Percentiles rank a stretch among this genome's conserved stretches.
Conservation (phyloP, 768 basidiomycete species). For the Flagelloscypha sp. region DNA sequence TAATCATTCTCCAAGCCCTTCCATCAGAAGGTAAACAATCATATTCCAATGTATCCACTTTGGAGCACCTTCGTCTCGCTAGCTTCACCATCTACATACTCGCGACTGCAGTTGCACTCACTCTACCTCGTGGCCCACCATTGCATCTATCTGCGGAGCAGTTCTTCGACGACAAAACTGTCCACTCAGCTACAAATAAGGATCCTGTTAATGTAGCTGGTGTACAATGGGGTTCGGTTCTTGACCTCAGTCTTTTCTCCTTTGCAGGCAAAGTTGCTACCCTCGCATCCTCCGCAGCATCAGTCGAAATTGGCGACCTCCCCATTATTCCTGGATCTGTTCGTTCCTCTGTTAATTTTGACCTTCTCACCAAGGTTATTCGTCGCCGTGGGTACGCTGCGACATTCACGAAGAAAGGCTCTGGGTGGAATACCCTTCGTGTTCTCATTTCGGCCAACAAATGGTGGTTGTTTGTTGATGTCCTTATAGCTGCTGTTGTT, state of each 20-base stretch:
- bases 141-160: conserved; percentile 43
- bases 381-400: too few species aligned
- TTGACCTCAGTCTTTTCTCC: conserved; percentile 42
- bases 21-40: conserved; percentile 22
- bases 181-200: conserved; percentile 29
- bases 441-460: conserved; percentile 35
- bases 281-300: conserved; percentile 45
- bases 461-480: conserved; percentile 20
- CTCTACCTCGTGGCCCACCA: conserved; percentile 45
- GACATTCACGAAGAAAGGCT: conserved; percentile 28
- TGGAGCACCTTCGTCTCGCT: conserved; percentile 28
- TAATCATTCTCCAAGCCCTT: conserved; percentile 31
- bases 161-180: conserved; percentile 43
- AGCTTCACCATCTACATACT: conserved; percentile 25
- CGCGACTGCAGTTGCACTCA: conserved; percentile 16
- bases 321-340: conserved; percentile 47
- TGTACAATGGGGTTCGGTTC: conserved; percentile 25
- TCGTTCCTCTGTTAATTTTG: conserved; percentile 34
- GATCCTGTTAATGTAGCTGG: conserved; percentile 40
- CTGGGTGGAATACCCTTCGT: conserved; percentile 40
- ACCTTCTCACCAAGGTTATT: too few species aligned
- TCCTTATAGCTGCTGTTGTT: conserved; percentile 28
- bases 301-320: conserved; percentile 56
- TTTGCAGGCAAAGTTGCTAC: conserved; percentile 55
- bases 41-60: conserved; percentile 6